Conservation (phyloP, 108 stramenopile genomes). For the Nitzschia palea region DNA sequence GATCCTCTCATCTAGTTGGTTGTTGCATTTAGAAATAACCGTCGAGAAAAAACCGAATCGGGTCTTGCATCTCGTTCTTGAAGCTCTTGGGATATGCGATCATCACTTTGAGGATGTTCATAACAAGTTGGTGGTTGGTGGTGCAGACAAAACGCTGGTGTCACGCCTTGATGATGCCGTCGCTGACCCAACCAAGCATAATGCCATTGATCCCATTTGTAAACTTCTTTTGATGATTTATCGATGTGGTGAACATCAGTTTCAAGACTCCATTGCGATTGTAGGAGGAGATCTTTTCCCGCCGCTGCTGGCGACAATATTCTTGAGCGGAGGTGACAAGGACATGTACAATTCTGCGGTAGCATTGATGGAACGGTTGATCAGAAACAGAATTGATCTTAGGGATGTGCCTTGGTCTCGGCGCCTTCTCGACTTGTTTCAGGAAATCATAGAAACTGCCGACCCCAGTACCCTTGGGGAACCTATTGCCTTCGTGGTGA, state of each 20-base stretch:
- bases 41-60: neutral
- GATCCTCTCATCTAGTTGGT: neutral
- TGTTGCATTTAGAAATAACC: neutral
- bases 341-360: neutral
- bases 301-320: constrained; percentile 4
- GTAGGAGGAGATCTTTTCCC: constrained; percentile 15
- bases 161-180: constrained; percentile 4
- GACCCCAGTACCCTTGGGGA: neutral
- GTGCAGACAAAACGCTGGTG: constrained; percentile 1
- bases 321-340: neutral
- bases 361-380: constrained; percentile 5
- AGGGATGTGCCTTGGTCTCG: constrained; percentile 14
- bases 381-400: neutral
- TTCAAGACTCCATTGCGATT: constrained; percentile 14
- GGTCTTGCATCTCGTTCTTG: neutral
- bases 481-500: constrained; percentile 7
- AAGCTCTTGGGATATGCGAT: neutral
- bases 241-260: constrained; percentile 2
- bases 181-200: neutral
- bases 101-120: constrained; percentile 13
- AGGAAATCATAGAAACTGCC: neutral
- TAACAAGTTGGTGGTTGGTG: constrained; percentile 8
- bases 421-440: constrained; percentile 6
- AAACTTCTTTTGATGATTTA: constrained; percentile 1
- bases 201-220: constrained; percentile 13